These are phyloP conservation scores for Lojkania enalia DNA, from an alignment of 2,329 filamentous ascomycete species.

Conservation along the genomic window DNA sequence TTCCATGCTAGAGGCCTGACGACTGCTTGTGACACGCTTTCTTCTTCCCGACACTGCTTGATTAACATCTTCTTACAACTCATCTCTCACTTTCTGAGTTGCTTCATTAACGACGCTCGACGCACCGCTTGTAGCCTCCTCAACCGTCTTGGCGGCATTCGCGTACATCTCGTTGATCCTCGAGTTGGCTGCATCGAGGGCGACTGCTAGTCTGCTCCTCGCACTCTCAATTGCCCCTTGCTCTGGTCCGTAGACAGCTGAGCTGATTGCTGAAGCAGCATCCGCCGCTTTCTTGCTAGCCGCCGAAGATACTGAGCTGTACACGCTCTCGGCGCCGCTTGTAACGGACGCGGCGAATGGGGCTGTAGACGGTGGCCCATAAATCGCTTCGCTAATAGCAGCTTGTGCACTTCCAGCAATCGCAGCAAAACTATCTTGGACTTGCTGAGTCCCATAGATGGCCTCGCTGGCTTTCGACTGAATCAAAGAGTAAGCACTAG, in stretches of 20 bases:
- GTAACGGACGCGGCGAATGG: constrained; percentile 49
- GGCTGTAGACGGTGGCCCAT: constrained; percentile 57
- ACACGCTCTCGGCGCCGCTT: constrained; percentile 48
- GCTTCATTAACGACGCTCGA: constrained; percentile 40
- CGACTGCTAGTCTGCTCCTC: constrained; percentile 45
- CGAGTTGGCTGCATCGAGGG: constrained; percentile 50
- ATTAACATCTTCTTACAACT: too few relatives aligned
- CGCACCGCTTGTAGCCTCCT: constrained; percentile 53
- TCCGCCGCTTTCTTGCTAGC: constrained; percentile 48
- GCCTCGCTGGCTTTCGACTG: constrained; percentile 56
- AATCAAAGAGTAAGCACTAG: constrained; percentile 56
- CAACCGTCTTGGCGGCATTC: constrained; percentile 44
- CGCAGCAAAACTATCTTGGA: constrained; percentile 57
- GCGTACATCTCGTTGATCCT: constrained; percentile 47
- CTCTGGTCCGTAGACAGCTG: constrained; percentile 53
- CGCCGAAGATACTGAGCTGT: constrained; percentile 51
- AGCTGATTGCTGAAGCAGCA: constrained; percentile 44
- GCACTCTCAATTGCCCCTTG: constrained; percentile 52
- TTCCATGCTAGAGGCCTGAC: too few relatives aligned
- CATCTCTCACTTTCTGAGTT: constrained; percentile 55
- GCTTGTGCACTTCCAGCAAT: constrained; percentile 59
- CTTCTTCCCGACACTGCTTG: too few relatives aligned
- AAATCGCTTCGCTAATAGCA: constrained; percentile 61
- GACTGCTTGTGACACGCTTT: too few relatives aligned
- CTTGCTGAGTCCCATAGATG: constrained; percentile 60